A percentile compares a stretch with the other conserved stretches of the same genome.
Evolutionary conservation across 768 basidiomycete genomes (phyloP).

Genomic region (Tricholoma saponaceum): DNA sequence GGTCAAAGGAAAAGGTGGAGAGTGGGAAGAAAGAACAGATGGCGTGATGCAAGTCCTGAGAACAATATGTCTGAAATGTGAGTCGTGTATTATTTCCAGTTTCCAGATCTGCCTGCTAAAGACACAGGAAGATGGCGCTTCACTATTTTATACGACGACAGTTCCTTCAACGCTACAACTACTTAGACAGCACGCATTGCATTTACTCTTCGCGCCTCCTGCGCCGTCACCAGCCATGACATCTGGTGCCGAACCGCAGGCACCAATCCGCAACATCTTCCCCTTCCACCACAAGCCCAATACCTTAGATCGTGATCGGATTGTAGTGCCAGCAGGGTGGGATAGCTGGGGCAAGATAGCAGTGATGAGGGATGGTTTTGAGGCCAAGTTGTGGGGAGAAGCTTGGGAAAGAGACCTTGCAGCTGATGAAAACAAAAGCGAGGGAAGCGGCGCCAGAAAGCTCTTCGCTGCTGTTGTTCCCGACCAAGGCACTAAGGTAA

Average conservation of each 20-base stretch:
- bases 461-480: constrained; percentile 71
- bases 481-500: constrained; percentile 70
- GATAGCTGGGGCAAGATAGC: constrained; percentile 97
- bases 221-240: constrained; percentile 62
- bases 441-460: constrained; percentile 59
- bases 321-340: constrained; percentile 95
- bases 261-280: constrained; percentile 74
- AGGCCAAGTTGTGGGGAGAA: constrained; percentile 74
- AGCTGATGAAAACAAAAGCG: constrained; percentile 34
- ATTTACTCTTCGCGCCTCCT: constrained; percentile 74
- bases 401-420: constrained; percentile 75
- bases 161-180: constrained; percentile 70
- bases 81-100: constrained; percentile 25
- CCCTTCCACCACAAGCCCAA: constrained; percentile 87
- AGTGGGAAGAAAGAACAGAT: constrained; percentile 96
- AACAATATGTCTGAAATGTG: constrained; percentile 89
- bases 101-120: background rate
- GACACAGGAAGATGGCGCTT: constrained; percentile 73
- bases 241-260: constrained; percentile 60
- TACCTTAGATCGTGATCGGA: constrained; percentile 86
- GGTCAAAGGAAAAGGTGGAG: constrained; percentile 88
- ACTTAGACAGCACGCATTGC: constrained; percentile 80
- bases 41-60: constrained; percentile 93
- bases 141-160: constrained; percentile 86
- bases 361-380: constrained; percentile 88